phyloP scores from a whole-genome alignment of 768 basidiomycete genomes.

The Hydnum rufescens region DNA sequence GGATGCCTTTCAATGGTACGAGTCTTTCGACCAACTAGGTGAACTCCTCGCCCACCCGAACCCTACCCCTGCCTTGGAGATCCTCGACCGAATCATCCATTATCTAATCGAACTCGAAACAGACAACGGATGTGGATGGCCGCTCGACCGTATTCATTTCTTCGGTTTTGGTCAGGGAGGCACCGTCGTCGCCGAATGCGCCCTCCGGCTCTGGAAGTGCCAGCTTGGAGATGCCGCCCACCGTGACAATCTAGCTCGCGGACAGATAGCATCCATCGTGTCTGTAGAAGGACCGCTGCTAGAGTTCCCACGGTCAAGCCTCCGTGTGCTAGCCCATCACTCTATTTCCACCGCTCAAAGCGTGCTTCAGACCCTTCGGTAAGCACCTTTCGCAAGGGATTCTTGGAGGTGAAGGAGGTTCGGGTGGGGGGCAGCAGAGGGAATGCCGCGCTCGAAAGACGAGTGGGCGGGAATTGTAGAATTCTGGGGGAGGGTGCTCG shows the following conservation, averaged over 20 bases:
- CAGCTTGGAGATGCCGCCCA: slow-evolving; percentile 10
- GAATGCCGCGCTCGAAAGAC: slow-evolving; percentile 56
- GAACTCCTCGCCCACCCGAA: slow-evolving; percentile 51
- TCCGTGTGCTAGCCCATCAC: slow-evolving; percentile 36
- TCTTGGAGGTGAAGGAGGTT: slow-evolving; percentile 25
- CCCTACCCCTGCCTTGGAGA: slow-evolving; percentile 44
- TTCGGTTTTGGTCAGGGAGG: slow-evolving; percentile 86
- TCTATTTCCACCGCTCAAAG: slow-evolving; percentile 38
- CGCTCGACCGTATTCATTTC: slow-evolving; percentile 48
- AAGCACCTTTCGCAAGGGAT: slow-evolving; percentile 46
- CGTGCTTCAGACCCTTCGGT: slow-evolving; percentile 26
- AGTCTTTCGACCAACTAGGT: slow-evolving; percentile 61
- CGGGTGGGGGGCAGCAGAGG: slow-evolving; percentile 23
- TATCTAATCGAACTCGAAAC: no score
- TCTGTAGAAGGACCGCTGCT: slow-evolving; percentile 54
- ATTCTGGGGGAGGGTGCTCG: slow-evolving; percentile 62
- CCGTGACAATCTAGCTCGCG: slow-evolving; percentile 10
- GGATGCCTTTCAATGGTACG: slow-evolving; percentile 66
- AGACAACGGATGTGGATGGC: slow-evolving; percentile 48
- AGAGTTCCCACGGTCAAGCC: slow-evolving; percentile 42
- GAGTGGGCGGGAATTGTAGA: slow-evolving; percentile 76
- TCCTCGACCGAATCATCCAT: slow-evolving; percentile 31
- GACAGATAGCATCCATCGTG: slow-evolving; percentile 41
- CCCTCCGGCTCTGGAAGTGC: slow-evolving; percentile 34
- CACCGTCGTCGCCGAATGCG: slow-evolving; percentile 49